A percentile compares a stretch with the other conserved stretches of the same genome.
phyloP scores from a whole-genome alignment of 2,329 filamentous ascomycete genomes.

The Phaeosphaeriaceae sp. region DNA sequence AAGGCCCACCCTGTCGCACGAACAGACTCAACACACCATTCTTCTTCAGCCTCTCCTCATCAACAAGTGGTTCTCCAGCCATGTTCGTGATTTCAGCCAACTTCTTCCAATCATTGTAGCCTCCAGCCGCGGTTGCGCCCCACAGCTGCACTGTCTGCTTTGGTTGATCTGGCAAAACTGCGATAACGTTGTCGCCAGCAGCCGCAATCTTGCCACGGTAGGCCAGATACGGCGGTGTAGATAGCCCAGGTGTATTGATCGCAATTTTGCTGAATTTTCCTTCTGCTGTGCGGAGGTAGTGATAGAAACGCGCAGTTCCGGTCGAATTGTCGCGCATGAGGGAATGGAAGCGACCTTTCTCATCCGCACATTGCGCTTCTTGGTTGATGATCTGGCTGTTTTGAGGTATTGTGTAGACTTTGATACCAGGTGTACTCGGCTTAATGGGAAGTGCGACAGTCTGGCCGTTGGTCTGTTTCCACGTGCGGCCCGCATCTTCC shows the following conservation, averaged over 20 bases:
- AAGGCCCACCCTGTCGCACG: conserved; percentile 42
- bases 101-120: conserved; percentile 40
- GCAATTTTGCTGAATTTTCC: conserved; percentile 42
- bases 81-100: conserved; percentile 38
- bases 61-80: conserved; percentile 40
- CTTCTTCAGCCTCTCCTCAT: conserved; percentile 36
- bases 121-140: conserved; percentile 34
- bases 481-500: conserved; percentile 53
- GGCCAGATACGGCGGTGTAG: conserved; percentile 39
- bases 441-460: conserved; percentile 52
- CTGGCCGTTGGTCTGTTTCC: conserved; percentile 51
- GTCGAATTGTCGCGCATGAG: conserved; percentile 55
- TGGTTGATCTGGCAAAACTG: conserved; percentile 39
- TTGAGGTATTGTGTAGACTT: conserved; percentile 55
- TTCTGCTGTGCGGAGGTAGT: conserved; percentile 37
- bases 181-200: conserved; percentile 34
- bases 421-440: conserved; percentile 52
- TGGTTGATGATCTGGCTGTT: conserved; percentile 59
- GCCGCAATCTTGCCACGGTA: conserved; percentile 43
- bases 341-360: conserved; percentile 56
- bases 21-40: conserved; percentile 41
- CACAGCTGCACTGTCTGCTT: conserved; percentile 37
- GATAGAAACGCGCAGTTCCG: conserved; percentile 38
- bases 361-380: conserved; percentile 58
- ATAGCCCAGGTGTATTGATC: conserved; percentile 37